These are phyloP conservation scores for Euphorbia celastroides DNA, from an alignment of 441 rosid species.

Conservation along the genomic window DNA sequence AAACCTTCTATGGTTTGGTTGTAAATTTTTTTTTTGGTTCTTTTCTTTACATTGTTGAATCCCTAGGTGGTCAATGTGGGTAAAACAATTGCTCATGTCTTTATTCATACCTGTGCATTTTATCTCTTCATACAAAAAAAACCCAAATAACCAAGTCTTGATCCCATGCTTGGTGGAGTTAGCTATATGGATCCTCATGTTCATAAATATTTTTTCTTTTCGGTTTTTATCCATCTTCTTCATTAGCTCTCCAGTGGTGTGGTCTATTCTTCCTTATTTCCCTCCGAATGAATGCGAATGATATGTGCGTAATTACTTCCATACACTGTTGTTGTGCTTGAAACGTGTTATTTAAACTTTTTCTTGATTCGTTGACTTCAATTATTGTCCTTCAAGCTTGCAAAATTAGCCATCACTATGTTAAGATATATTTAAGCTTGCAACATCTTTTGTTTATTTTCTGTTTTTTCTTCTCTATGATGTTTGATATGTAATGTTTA, in stretches of 20 bases:
- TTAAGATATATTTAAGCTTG: conserved; percentile 10
- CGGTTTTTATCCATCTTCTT: neutral
- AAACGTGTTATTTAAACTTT: too few species aligned
- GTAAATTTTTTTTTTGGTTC: too few species aligned
- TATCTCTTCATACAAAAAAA: too few species aligned
- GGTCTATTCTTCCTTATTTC: too few species aligned
- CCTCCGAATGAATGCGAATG: too few species aligned
- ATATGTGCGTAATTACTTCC: neutral
- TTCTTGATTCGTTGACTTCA: neutral
- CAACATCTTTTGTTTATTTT: conserved; percentile 15
- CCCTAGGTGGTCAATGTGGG: too few species aligned
- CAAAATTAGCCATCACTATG: neutral
- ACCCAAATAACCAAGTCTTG: too few species aligned
- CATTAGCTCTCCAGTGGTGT: neutral
- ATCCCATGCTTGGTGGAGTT: too few species aligned
- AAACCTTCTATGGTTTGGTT: too few species aligned
- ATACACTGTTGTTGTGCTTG: neutral
- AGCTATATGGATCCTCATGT: neutral
- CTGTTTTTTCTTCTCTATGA: neutral
- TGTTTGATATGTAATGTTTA: conserved; percentile 12
- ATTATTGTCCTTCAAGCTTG: neutral
- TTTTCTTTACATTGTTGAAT: too few species aligned
- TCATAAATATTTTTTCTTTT: neutral
- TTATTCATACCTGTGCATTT: too few species aligned
- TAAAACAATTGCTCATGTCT: too few species aligned